Evolutionary conservation across 768 basidiomycete species (phyloP).

Genomic region (Tricholoma saponaceum): DNA sequence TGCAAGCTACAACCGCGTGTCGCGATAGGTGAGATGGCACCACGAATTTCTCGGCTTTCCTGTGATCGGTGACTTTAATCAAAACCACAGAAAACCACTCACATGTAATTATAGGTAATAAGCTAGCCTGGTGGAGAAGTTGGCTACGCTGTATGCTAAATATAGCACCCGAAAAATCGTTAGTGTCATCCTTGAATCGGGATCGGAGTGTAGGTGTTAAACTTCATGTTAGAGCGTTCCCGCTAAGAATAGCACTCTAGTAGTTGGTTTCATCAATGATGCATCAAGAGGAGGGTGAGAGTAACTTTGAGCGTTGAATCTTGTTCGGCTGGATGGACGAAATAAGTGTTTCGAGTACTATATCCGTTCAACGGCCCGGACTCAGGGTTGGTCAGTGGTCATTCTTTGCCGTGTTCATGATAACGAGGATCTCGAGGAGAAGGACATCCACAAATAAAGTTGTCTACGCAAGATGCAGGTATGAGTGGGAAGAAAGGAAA

Average conservation of each 20-base stretch:
- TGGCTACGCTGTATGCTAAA: not conserved
- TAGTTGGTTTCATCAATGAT: not conserved
- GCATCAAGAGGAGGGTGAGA: not conserved
- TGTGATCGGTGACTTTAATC: too few relatives aligned
- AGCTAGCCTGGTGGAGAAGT: too few relatives aligned
- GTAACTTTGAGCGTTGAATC: not conserved
- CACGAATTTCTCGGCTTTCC: too few relatives aligned
- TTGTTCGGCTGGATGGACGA: not conserved
- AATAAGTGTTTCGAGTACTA: not conserved
- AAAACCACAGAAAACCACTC: too few relatives aligned
- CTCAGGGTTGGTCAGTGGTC: not conserved
- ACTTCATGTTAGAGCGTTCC: too few relatives aligned
- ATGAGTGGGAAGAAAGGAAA: not conserved
- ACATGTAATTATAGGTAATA: too few relatives aligned
- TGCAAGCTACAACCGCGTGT: not conserved
- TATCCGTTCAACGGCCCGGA: not conserved
- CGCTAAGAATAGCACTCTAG: not conserved
- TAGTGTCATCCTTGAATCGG: too few relatives aligned
- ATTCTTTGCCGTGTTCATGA: not conserved
- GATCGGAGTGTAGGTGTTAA: not conserved
- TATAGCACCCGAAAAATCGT: not conserved
- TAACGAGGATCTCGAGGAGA: not conserved
- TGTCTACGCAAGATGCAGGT: not conserved
- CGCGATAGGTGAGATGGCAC: not conserved
- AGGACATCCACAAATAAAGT: not conserved